Conservation (phyloP, 2,329 filamentous ascomycete genomes). For the Lecanicillium sp. region DNA sequence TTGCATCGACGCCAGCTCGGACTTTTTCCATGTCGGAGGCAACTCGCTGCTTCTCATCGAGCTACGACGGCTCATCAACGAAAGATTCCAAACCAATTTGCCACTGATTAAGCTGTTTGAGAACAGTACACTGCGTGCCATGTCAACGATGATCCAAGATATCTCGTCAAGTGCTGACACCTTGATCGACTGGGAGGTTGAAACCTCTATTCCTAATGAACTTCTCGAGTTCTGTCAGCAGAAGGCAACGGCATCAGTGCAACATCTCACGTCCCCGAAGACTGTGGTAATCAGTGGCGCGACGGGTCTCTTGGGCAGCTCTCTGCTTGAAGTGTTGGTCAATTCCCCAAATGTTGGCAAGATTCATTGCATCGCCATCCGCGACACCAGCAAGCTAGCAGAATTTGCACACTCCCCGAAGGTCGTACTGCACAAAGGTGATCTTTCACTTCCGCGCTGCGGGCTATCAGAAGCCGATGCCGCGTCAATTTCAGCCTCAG, state of each 20-base stretch:
- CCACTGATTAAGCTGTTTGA: conserved; percentile 29
- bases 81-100: conserved; percentile 21
- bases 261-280: conserved; percentile 1
- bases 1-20: conserved; percentile 16
- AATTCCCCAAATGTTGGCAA: conserved; percentile 19
- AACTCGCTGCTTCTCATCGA: conserved; percentile 31
- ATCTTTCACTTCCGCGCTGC: conserved; percentile 25
- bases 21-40: conserved; percentile 36
- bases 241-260: too few relatives aligned
- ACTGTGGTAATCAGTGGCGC: conserved; percentile 28
- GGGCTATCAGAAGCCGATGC: conserved; percentile 26
- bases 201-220: conserved; percentile 3
- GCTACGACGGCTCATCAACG: conserved; percentile 26
- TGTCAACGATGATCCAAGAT: conserved; percentile 25
- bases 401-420: conserved; percentile 17
- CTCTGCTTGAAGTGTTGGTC: conserved; percentile 29
- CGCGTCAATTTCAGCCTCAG: conserved; percentile 8
- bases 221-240: conserved; percentile 6
- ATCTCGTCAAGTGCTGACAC: conserved; percentile 15
- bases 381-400: conserved; percentile 11
- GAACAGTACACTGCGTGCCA: conserved; percentile 26
- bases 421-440: conserved; percentile 25
- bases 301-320: conserved; percentile 31
- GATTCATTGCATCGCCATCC: conserved; percentile 39
- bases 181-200: conserved; percentile 7